A percentile compares a stretch with the other conserved stretches of the same genome.
phyloP scores from a whole-genome alignment of 1,139 yeast genomes.

The Candida albicans region DNA sequence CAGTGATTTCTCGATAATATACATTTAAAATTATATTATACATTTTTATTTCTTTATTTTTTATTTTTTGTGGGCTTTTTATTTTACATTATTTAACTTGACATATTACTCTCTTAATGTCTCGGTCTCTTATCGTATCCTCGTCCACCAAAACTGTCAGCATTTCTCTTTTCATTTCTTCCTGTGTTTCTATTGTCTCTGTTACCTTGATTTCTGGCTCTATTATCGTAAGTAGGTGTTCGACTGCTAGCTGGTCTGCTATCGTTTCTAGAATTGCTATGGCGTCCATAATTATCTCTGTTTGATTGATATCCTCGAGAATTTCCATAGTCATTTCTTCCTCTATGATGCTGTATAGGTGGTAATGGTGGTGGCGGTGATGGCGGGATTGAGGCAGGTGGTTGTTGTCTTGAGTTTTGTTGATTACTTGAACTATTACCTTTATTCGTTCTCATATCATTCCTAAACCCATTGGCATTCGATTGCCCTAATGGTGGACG shows the following conservation, averaged over 20 bases:
- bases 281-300: neutral
- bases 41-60: neutral
- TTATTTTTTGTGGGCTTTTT: neutral
- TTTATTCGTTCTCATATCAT: neutral
- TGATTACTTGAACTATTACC: neutral
- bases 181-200: constrained; percentile 5
- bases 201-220: constrained; percentile 2
- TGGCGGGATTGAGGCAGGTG: constrained; percentile 8
- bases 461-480: neutral
- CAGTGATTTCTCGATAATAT: constrained; percentile 1
- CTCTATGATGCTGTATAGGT: constrained; percentile 1
- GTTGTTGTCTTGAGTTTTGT: neutral
- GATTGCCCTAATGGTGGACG: constrained; percentile 9
- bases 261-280: neutral
- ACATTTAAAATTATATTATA: neutral
- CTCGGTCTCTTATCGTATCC: constrained; percentile 36
- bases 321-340: constrained; percentile 3
- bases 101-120: constrained; percentile 17
- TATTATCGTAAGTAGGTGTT: constrained; percentile 7
- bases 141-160: constrained; percentile 24
- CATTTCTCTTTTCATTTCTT: constrained; percentile 26
- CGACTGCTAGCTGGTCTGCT: neutral
- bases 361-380: constrained; percentile 12
- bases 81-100: neutral
- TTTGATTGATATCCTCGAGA: neutral